These are phyloP conservation scores for Phytophthora megakarya DNA, from an alignment of 352 stramenopile genomes.

Conservation along the genomic window DNA sequence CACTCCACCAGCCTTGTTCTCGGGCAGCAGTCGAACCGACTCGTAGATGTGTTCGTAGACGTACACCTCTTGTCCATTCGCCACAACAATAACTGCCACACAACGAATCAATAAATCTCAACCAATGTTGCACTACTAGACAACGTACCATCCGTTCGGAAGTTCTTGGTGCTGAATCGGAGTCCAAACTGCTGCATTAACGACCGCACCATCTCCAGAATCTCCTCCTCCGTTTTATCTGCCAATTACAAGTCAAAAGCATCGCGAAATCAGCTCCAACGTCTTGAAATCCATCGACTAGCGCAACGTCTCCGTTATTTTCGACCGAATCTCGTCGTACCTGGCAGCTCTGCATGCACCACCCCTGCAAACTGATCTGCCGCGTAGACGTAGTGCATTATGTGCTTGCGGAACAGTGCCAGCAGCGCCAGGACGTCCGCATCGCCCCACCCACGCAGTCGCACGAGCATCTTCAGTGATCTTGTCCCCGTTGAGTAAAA, in stretches of 20 bases:
- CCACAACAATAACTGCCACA: slow-evolving; percentile 39
- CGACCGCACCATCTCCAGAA: slow-evolving; percentile 49
- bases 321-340: slow-evolving; percentile 16
- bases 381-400: slow-evolving; percentile 68
- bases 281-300: background rate
- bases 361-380: slow-evolving; percentile 48
- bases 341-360: slow-evolving; percentile 46
- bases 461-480: slow-evolving; percentile 29
- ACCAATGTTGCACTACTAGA: background rate
- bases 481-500: slow-evolving; percentile 11
- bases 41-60: slow-evolving; percentile 78
- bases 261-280: slow-evolving; percentile 7
- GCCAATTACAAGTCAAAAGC: background rate
- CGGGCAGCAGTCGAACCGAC: slow-evolving; percentile 55
- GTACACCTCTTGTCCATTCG: slow-evolving; percentile 45
- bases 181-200: slow-evolving; percentile 69
- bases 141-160: slow-evolving; percentile 61
- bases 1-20: slow-evolving; percentile 64
- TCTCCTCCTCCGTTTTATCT: slow-evolving; percentile 47
- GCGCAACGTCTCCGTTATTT: slow-evolving; percentile 3
- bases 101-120: background rate
- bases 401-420: slow-evolving; percentile 50
- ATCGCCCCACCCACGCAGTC: slow-evolving; percentile 56
- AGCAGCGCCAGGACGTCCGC: slow-evolving; percentile 57
- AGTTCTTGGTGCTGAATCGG: slow-evolving; percentile 67